Base-by-base conservation (phyloP, 768 basidiomycete species). In the Mycena pura region DNA sequence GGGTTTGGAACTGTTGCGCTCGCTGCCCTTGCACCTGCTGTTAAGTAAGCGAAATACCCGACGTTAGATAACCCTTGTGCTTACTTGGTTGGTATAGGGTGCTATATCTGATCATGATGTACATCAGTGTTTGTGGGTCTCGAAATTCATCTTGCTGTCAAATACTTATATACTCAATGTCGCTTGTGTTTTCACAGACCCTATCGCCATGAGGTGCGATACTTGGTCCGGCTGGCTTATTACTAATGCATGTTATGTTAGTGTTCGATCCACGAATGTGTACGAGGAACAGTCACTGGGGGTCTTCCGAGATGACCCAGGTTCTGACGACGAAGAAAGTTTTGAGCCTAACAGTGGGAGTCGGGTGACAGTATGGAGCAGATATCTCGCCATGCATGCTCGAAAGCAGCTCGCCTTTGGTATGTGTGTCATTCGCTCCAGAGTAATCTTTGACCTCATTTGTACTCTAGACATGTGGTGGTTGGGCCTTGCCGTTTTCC, bases 211-310 rank as follows among this genome's bases (percentile, higher is more conserved):
- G 87, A 93, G 90, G 90, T 88, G 47, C 19, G 77, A 64, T 11
- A 5, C 25, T 19, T 25, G 6, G 9, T 27, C 6, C n/a, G 25
- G n/a, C n/a, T n/a, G n/a, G n/a, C n/a, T 32, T 14, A 6, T 11
- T 53, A 27, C 19, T n/a, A 44, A 3, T 11, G 10, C 24, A 8
- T 41, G 17, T 5, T 11, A 25, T 34, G 24, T 2, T 49, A 92
- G 92, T 71, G 93, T 99, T 21, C 93, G 96, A 11, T 89, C 93
- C n/a, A 89, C 91, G 44, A 93, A 94, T 66, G 93, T 93, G 0
- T 97, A 99, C 70, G 96, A 99, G 74, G 96, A 97, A 68, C 87
- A 86, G 52, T 95, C 94, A 0, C 82, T 99, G 22, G 96, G 95
- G 3, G 77, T 96, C 43, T 95, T 89, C 68, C 75, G 78, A 15